Evolutionary conservation across 2,329 filamentous ascomycete species (phyloP).

Genomic region (Daldinia eschscholtzii): DNA sequence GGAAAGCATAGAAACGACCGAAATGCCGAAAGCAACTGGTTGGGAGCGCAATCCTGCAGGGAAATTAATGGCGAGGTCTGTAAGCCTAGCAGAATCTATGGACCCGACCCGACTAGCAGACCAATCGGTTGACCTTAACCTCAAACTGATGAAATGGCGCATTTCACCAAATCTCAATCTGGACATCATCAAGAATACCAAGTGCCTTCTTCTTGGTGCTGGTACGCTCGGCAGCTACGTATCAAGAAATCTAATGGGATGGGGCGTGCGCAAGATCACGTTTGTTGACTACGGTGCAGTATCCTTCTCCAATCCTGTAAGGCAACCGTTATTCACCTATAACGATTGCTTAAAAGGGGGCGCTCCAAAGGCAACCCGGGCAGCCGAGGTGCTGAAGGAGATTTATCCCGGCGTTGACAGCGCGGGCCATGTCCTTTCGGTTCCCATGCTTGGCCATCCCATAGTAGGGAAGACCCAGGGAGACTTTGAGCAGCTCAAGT

Average conservation of each 20-base stretch:
- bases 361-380: slow-evolving; percentile 82
- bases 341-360: slow-evolving; percentile 89
- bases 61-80: slow-evolving; percentile 81
- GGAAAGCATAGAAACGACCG: slow-evolving; percentile 58
- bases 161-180: slow-evolving; percentile 90
- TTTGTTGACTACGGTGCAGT: slow-evolving; percentile 95
- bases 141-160: slow-evolving; percentile 99
- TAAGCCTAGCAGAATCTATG: slow-evolving; percentile 92
- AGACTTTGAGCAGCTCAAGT: slow-evolving; percentile 81
- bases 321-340: slow-evolving; percentile 92
- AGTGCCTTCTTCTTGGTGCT: slow-evolving; percentile 89
- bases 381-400: slow-evolving; percentile 81
- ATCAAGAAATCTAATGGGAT: slow-evolving; percentile 89
- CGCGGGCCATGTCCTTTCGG: slow-evolving; percentile 82
- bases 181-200: slow-evolving; percentile 88
- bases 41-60: slow-evolving; percentile 89
- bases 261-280: slow-evolving; percentile 95
- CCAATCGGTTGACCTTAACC: slow-evolving; percentile 93
- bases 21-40: slow-evolving; percentile 90
- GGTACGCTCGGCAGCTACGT: slow-evolving; percentile 96
- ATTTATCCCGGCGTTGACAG: slow-evolving; percentile 94
- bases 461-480: slow-evolving; percentile 78
- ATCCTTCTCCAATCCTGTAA: slow-evolving; percentile 95
- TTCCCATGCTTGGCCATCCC: slow-evolving; percentile 96
- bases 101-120: slow-evolving; percentile 89